Percentiles rank a stretch among this genome's conserved stretches.
Evolutionary conservation across 1,284 basidiomycete species (phyloP).

Genomic region (Trametes polyzona): DNA sequence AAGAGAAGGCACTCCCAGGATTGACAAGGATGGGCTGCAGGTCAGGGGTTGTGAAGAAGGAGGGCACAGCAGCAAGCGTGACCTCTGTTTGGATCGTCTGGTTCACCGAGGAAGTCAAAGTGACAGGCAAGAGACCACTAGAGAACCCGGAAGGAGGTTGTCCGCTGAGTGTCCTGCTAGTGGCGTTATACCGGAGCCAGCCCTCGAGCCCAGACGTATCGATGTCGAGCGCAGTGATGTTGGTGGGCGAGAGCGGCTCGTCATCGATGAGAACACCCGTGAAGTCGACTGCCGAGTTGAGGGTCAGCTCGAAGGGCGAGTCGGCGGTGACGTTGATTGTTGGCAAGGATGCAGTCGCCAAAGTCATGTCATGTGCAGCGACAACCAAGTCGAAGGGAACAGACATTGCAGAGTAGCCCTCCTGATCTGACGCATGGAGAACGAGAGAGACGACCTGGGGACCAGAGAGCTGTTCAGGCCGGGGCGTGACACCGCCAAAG

Average conservation of each 20-base stretch:
- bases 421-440: conserved; percentile 67
- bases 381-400: conserved; percentile 62
- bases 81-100: conserved; percentile 69
- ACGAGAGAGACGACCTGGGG: conserved; percentile 53
- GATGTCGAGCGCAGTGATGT: conserved; percentile 56
- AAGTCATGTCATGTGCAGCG: conserved; percentile 67
- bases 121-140: conserved; percentile 57
- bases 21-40: conserved; percentile 59
- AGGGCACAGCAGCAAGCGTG: conserved; percentile 64
- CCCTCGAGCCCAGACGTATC: conserved; percentile 56
- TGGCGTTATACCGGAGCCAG: conserved; percentile 71
- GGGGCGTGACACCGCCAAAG: conserved; percentile 79
- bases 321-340: conserved; percentile 69
- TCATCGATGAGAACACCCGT: conserved; percentile 66
- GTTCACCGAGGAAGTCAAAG: conserved; percentile 64
- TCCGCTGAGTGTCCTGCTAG: conserved; percentile 64
- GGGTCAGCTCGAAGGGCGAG: conserved; percentile 58
- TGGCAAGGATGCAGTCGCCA: conserved; percentile 49
- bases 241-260: conserved; percentile 51
- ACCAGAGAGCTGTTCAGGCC: conserved; percentile 38
- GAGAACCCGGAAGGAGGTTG: conserved; percentile 49
- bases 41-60: conserved; percentile 64
- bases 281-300: conserved; percentile 62
- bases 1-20: conserved; percentile 49
- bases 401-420: conserved; percentile 59